Evolutionary conservation across 1,139 yeast species (phyloP).

Genomic region (Nakaseomyces nivariensis): DNA sequence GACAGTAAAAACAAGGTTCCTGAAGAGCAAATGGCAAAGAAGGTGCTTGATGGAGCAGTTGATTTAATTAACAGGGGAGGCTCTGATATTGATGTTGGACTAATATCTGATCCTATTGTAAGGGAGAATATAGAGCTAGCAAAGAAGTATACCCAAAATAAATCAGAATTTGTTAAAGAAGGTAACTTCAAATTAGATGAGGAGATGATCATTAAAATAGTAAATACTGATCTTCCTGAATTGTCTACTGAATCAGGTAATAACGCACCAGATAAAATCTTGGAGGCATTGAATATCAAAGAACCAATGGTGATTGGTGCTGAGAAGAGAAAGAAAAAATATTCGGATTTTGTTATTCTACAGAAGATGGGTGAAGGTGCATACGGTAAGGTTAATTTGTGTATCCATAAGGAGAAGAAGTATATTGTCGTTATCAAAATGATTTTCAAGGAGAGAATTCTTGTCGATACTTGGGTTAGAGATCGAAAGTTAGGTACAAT

Average conservation of each 20-base stretch:
- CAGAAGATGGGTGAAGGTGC: constrained; percentile 94
- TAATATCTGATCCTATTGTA: background rate
- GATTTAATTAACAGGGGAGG: background rate
- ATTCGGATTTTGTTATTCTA: constrained; percentile 58
- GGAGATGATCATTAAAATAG: constrained; percentile 15
- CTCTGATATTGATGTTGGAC: background rate
- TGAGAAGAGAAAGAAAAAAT: constrained; percentile 53
- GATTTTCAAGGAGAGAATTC: constrained; percentile 80
- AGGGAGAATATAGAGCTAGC: constrained; percentile 12
- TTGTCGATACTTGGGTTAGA: constrained; percentile 95
- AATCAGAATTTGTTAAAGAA: constrained; percentile 19
- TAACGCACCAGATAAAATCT: constrained; percentile 31
- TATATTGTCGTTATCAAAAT: constrained; percentile 76
- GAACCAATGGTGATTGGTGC: constrained; percentile 38
- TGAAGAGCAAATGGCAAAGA: background rate
- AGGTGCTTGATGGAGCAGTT: background rate
- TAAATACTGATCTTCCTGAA: constrained; percentile 2
- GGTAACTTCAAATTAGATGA: constrained; percentile 22
- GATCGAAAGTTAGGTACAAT: constrained; percentile 85
- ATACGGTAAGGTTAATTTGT: constrained; percentile 83
- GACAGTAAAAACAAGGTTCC: background rate
- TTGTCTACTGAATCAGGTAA: constrained; percentile 25
- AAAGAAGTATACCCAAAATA: constrained; percentile 17
- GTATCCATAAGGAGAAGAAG: constrained; percentile 45
- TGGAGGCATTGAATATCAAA: constrained; percentile 10